Evolutionary conservation across 2,329 filamentous ascomycete species (phyloP).

Genomic region (Botrytis fabae): DNA sequence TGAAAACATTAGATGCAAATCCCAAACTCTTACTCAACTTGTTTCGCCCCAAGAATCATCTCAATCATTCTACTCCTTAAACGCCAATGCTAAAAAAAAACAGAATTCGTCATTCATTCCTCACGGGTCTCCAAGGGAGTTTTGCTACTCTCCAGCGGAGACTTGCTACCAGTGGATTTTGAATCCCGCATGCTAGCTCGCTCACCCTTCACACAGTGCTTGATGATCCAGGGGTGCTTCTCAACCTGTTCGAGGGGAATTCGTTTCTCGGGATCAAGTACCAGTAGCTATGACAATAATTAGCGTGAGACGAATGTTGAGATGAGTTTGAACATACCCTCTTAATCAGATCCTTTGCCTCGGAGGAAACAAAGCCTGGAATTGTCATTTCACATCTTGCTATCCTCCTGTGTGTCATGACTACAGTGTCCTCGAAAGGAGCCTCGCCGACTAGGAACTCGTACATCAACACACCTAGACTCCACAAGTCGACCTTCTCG

Average conservation of each 20-base stretch:
- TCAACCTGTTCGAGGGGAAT: conserved; percentile 88
- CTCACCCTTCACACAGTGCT: conserved; percentile 69
- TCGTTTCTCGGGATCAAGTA: conserved; percentile 90
- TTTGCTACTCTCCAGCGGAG: conserved; percentile 25
- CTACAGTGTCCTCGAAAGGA: conserved; percentile 91
- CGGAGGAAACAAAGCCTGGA: conserved; percentile 83
- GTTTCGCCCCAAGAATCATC: conserved; percentile 27
- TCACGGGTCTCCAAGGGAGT: conserved; percentile 25
- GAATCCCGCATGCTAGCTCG: conserved; percentile 39
- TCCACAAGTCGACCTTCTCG: conserved; percentile 97
- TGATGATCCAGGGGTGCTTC: conserved; percentile 92
- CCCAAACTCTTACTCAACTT: conserved; percentile 37
- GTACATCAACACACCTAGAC: conserved; percentile 89
- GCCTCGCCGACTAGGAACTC: conserved; percentile 96
- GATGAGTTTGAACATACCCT: conserved; percentile 56
- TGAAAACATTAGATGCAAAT: conserved; percentile 33
- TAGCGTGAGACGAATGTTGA: conserved; percentile 23
- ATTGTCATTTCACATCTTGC: conserved; percentile 88
- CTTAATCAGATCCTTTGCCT: conserved; percentile 91
- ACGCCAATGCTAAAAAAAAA: conserved; percentile 34
- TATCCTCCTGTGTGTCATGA: conserved; percentile 93
- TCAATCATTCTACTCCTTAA: conserved; percentile 25
- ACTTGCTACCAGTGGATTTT: conserved; percentile 40
- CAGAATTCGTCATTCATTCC: conserved; percentile 37
- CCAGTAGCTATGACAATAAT: conserved; percentile 62